Evolutionary conservation across 768 basidiomycete species (phyloP).

Genomic region (Suillus subaureus): DNA sequence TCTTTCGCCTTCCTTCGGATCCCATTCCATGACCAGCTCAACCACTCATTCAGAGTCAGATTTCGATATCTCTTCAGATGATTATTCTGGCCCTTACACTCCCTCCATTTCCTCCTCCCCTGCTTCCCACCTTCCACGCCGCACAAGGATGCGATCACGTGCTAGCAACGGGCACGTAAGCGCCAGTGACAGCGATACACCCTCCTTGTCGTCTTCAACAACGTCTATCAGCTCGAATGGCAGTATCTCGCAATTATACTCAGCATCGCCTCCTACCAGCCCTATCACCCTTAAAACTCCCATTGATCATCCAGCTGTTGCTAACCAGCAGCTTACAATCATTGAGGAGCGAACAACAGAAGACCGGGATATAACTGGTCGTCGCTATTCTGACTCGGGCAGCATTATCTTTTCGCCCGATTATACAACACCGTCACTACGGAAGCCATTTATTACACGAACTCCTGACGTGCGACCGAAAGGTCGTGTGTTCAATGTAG

Average conservation of each 20-base stretch:
- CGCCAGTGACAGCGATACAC: constrained; percentile 46
- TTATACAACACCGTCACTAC: background rate
- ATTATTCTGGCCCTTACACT: constrained; percentile 25
- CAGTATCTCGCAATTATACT: constrained; percentile 31
- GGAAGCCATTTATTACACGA: background rate
- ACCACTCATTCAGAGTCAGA: constrained; percentile 38
- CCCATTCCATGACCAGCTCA: constrained; percentile 15
- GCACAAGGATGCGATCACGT: constrained; percentile 28
- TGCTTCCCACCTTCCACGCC: constrained; percentile 38
- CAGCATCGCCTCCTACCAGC: constrained; percentile 34
- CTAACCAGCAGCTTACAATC: constrained; percentile 34
- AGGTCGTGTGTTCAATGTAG: constrained; percentile 27
- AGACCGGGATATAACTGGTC: constrained; percentile 14
- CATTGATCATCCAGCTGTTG: constrained; percentile 27
- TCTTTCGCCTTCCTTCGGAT: constrained; percentile 26
- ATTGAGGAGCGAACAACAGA: constrained; percentile 39
- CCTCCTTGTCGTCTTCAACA: constrained; percentile 48
- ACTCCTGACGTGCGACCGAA: constrained; percentile 16
- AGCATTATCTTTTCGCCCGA: constrained; percentile 28
- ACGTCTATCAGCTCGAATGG: constrained; percentile 40
- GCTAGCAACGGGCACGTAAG: constrained; percentile 31
- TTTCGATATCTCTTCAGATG: constrained; percentile 32
- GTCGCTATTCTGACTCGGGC: constrained; percentile 21
- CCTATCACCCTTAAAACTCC: constrained; percentile 36
- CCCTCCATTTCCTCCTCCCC: constrained; percentile 22